Conservation (phyloP, 495 filamentous ascomycete species). For the Daldinia concentrica region DNA sequence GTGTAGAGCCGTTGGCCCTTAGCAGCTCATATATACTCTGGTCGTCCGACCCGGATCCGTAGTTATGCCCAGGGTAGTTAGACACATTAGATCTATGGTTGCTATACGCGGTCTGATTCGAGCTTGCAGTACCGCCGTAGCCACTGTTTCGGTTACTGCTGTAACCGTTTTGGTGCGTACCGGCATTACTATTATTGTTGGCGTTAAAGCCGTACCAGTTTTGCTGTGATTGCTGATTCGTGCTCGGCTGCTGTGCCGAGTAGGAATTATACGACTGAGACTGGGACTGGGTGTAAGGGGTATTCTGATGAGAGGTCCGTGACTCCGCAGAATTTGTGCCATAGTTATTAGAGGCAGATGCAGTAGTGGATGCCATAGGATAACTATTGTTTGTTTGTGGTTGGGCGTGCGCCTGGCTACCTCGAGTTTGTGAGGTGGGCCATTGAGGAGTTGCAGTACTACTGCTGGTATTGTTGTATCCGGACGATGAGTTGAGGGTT, state of each 20-base stretch:
- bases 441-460: constrained; percentile 31
- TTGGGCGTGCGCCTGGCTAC: constrained; percentile 22
- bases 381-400: constrained; percentile 29
- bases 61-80: constrained; percentile 32
- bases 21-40: constrained; percentile 43
- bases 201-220: constrained; percentile 42
- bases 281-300: constrained; percentile 39
- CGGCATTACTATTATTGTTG: constrained; percentile 23
- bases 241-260: constrained; percentile 30
- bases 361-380: constrained; percentile 27
- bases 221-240: constrained; percentile 38
- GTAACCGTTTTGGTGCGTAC: constrained; percentile 30
- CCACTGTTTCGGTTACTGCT: constrained; percentile 29
- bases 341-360: constrained; percentile 35
- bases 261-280: constrained; percentile 40
- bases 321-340: constrained; percentile 24
- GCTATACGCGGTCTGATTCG: constrained; percentile 29
- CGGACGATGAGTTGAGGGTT: constrained; percentile 27
- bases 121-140: constrained; percentile 20
- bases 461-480: constrained; percentile 24
- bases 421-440: constrained; percentile 39
- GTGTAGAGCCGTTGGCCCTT: constrained; percentile 32
- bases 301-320: constrained; percentile 21
- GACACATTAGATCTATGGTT: constrained; percentile 34
- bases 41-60: constrained; percentile 36